A percentile compares a stretch with the other conserved stretches of the same genome.
These are phyloP conservation scores for Alliaria petiolata DNA, from an alignment of 345 rosid species.

Conservation along the genomic window DNA sequence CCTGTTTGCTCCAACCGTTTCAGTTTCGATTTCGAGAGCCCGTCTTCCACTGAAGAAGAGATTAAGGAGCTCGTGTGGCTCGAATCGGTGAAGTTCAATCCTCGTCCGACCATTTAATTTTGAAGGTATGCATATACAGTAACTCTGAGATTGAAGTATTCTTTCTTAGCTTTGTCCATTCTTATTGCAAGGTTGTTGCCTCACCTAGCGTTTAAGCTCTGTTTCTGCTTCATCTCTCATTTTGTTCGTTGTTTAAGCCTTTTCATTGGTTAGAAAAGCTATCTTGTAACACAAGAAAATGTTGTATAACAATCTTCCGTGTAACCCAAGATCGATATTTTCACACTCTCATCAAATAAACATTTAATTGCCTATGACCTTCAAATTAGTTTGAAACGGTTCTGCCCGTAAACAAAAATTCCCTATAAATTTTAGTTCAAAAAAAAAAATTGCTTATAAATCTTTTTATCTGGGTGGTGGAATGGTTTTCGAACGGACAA, in stretches of 20 bases:
- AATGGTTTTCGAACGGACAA: too few species aligned
- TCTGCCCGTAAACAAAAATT: too few species aligned
- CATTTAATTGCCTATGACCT: too few species aligned
- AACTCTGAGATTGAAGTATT: neutral
- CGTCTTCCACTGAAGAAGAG: slow-evolving; percentile 88
- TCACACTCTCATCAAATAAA: too few species aligned
- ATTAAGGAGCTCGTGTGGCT: slow-evolving; percentile 92
- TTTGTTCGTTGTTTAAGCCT: neutral
- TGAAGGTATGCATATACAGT: neutral
- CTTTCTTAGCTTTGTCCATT: neutral
- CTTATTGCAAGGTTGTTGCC: neutral
- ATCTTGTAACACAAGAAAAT: neutral
- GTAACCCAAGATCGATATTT: neutral
- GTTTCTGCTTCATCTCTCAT: neutral
- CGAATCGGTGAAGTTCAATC: slow-evolving; percentile 73
- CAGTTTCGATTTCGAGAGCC: slow-evolving; percentile 75
- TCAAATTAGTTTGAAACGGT: too few species aligned
- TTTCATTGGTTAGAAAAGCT: neutral
- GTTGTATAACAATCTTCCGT: neutral
- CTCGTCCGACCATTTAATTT: slow-evolving; percentile 30
- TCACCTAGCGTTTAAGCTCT: neutral
- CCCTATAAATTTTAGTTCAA: too few species aligned
- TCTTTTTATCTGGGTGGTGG: too few species aligned
- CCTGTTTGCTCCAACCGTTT: slow-evolving; percentile 76
- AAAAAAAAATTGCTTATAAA: too few species aligned